Base-by-base conservation (phyloP, 306 rosid species). In the Quercus rubra region DNA sequence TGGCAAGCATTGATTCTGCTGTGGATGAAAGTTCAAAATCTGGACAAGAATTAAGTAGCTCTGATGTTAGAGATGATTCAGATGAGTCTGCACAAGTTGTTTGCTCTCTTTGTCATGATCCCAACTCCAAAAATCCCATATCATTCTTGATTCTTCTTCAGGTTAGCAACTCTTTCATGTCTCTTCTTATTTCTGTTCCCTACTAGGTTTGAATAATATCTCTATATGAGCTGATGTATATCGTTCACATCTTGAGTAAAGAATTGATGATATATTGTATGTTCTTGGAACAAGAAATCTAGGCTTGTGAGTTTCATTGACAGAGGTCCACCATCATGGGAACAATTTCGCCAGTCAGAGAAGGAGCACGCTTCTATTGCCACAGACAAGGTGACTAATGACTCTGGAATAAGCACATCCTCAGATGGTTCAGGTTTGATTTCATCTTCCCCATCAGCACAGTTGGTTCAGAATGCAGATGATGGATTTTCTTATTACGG, bases 61-160 rank as follows among this genome's bases (percentile, higher is more conserved):
- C 82, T 19, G 86, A 87, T 66, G 58, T 61, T 55, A 88, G 83
- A 81, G 83, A 79, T 74, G 85, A 86, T 81, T 70, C 79, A 10
- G 93, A 88, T 83, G 92, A 89, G 83, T 79, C 87, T 69, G 80
- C 87, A 66, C 89, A 87, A 85, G 88, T 87, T 82, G 90, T 90
- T 80, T 96, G 99, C 91, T 96, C 92, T 2, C 98, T 96, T 76
- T 96, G 99, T 85, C 99, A 91, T 73, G 97, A 96, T 79, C 86
- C 89, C 49, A 88, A 72, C 80, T 93, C 98, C 49, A 85, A 81
- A 77, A 86, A 62, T 79, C 91, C 94, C 3, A 85, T 96, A 73
- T 89, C 99, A 46, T 90, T 85, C 87, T 85, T 96, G 84, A 81
- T 89, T 83, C 96, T 93, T 81, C 92, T 96, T 80, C 99, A 91